A percentile compares a stretch with the other conserved stretches of the same genome.
These are phyloP conservation scores for Centrapalus pauciflorus DNA, from an alignment of 129 eudicot species.

Conservation along the genomic window DNA sequence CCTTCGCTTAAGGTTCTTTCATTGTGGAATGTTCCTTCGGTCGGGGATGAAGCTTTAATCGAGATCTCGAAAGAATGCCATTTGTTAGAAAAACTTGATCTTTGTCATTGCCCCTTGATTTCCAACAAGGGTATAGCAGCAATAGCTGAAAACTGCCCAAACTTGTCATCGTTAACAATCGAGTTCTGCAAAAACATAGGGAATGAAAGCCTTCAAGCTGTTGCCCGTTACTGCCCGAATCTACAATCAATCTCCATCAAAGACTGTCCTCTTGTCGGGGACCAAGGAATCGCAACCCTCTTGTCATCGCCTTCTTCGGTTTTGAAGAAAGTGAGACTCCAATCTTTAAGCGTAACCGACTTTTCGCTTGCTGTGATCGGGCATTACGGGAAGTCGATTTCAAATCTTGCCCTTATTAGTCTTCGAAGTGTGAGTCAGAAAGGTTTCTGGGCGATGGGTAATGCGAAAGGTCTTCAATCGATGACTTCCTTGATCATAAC, in stretches of 20 bases:
- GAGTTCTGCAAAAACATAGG: slow-evolving; percentile 74
- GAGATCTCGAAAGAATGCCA: slow-evolving; percentile 78
- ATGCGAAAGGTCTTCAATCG: slow-evolving; percentile 61
- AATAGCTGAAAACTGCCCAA: slow-evolving; percentile 57
- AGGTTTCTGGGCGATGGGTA: slow-evolving; percentile 98
- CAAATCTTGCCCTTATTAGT: slow-evolving; percentile 52
- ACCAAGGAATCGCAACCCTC: slow-evolving; percentile 75
- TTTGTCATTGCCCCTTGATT: slow-evolving; percentile 66
- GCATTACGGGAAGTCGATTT: slow-evolving; percentile 74
- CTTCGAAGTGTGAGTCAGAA: slow-evolving; percentile 67
- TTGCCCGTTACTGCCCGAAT: slow-evolving; percentile 66
- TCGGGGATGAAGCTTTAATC: slow-evolving; percentile 63
- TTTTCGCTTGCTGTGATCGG: slow-evolving; percentile 88
- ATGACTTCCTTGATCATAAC: slow-evolving; percentile 45
- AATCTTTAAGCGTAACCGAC: slow-evolving; percentile 63
- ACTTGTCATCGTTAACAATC: slow-evolving; percentile 55
- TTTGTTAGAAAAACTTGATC: slow-evolving; percentile 73
- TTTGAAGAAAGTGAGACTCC: slow-evolving; percentile 62
- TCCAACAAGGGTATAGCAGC: slow-evolving; percentile 76
- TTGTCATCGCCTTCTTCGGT: slow-evolving; percentile 48
- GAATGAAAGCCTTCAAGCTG: slow-evolving; percentile 64
- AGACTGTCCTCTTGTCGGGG: slow-evolving; percentile 78
- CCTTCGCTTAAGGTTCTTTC: slow-evolving; percentile 81
- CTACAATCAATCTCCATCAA: slow-evolving; percentile 60
- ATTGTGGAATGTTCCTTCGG: slow-evolving; percentile 65